A percentile compares a stretch with the other conserved stretches of the same genome.
phyloP scores from a whole-genome alignment of 441 rosid species.

The California macrophylla region DNA sequence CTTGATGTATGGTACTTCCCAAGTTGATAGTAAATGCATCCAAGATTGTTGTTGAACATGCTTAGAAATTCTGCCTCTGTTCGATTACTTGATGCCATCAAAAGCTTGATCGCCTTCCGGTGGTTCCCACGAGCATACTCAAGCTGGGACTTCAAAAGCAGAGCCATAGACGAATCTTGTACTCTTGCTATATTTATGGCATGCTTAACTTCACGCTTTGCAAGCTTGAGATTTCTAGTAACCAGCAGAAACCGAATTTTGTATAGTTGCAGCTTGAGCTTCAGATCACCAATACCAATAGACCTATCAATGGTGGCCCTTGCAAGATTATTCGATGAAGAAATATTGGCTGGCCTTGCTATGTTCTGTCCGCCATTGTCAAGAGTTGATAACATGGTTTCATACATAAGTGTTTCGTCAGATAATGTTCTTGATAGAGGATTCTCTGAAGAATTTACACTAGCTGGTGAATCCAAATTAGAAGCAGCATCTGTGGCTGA shows the following conservation, averaged over 20 bases:
- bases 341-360: constrained; percentile 40
- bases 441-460: constrained; percentile 49
- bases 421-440: constrained; percentile 60
- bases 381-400: constrained; percentile 49
- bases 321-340: constrained; percentile 45
- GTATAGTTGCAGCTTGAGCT: constrained; percentile 86
- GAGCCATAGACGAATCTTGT: constrained; percentile 78
- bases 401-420: constrained; percentile 74
- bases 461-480: constrained; percentile 44
- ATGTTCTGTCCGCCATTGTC: constrained; percentile 68
- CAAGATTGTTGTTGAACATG: constrained; percentile 83
- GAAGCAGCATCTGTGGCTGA: constrained; percentile 41
- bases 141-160: constrained; percentile 86
- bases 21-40: constrained; percentile 81
- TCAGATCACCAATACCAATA: constrained; percentile 53
- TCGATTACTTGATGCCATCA: constrained; percentile 66
- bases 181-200: constrained; percentile 85
- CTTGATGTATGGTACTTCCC: constrained; percentile 58
- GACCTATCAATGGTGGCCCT: constrained; percentile 49
- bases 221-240: constrained; percentile 78
- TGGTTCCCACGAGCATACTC: constrained; percentile 90
- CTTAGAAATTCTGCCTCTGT: constrained; percentile 55
- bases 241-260: constrained; percentile 77
- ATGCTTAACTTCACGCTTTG: constrained; percentile 93
- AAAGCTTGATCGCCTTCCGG: constrained; percentile 84